A percentile compares a stretch with the other conserved stretches of the same genome.
Evolutionary conservation across 768 basidiomycete species (phyloP).

Genomic region (Coprinopsis cinerea): DNA sequence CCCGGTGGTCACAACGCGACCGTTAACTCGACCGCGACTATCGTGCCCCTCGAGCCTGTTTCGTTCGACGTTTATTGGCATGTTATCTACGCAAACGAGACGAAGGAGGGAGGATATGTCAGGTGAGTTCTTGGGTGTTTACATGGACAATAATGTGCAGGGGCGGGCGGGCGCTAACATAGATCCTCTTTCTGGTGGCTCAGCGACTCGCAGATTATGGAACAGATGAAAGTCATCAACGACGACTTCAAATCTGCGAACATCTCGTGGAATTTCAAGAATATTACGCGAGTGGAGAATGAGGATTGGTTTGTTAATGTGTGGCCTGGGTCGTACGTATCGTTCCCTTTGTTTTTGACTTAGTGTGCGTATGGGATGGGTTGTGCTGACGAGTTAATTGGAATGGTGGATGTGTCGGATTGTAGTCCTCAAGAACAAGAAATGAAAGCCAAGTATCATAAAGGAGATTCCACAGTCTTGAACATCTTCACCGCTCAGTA

Average conservation of each 20-base stretch:
- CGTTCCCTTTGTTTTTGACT: neutral
- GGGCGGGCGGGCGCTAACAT: conserved; percentile 28
- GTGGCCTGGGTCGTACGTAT: conserved; percentile 22
- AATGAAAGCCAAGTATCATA: conserved; percentile 32
- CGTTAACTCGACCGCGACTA: neutral
- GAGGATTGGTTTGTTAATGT: conserved; percentile 37
- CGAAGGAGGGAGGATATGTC: conserved; percentile 28
- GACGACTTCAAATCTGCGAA: conserved; percentile 29
- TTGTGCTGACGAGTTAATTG: too few relatives aligned
- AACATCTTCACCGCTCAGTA: conserved; percentile 35
- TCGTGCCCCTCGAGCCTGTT: neutral
- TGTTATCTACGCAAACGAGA: conserved; percentile 25
- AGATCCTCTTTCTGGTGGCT: neutral
- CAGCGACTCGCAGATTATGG: conserved; percentile 29
- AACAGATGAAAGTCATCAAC: conserved; percentile 38
- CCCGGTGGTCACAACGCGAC: too few relatives aligned
- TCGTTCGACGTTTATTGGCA: conserved; percentile 28
- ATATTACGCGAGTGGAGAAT: conserved; percentile 33
- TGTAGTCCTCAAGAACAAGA: conserved; percentile 23
- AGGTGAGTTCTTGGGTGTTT: conserved; percentile 20
- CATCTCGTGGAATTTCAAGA: conserved; percentile 29
- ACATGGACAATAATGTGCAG: too few relatives aligned
- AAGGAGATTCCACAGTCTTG: conserved; percentile 30
- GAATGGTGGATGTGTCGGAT: too few relatives aligned
- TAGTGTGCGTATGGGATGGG: too few relatives aligned